phyloP scores from a whole-genome alignment of 1,284 basidiomycete species.

The Mycena sp. region DNA sequence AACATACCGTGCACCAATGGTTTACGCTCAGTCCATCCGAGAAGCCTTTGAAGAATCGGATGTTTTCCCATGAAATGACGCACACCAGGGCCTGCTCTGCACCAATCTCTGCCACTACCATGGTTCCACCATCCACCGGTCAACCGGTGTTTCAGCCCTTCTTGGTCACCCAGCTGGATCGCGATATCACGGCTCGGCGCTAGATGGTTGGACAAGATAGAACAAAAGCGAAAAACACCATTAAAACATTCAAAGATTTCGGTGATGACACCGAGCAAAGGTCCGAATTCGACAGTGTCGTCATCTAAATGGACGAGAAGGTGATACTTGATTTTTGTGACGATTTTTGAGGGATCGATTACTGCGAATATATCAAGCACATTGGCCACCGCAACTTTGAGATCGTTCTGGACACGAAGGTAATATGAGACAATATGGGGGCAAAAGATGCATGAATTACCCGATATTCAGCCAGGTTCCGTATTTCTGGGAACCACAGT shows the following conservation, averaged over 20 bases:
- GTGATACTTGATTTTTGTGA: conserved; percentile 34
- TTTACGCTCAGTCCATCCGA: conserved; percentile 13
- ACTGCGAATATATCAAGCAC: conserved; percentile 41
- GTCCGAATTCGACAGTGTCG: conserved; percentile 31
- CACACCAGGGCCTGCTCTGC: conserved; percentile 15
- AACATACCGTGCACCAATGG: background rate
- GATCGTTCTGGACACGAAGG: conserved; percentile 23
- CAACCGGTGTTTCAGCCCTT: conserved; percentile 29
- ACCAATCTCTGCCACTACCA: background rate
- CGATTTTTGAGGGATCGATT: conserved; percentile 29
- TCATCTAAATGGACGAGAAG: conserved; percentile 42
- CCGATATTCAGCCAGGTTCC: conserved; percentile 42
- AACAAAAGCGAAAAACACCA: conserved; percentile 34
- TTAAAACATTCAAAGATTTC: conserved; percentile 38
- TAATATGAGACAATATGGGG: background rate
- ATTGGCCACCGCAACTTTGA: conserved; percentile 41
- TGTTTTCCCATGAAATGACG: conserved; percentile 2
- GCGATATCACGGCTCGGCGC: conserved; percentile 40
- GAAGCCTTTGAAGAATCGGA: conserved; percentile 15
- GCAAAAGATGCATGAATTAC: conserved; percentile 34
- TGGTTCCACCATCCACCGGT: conserved; percentile 26
- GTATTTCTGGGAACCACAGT: too few relatives aligned
- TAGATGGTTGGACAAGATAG: conserved; percentile 36
- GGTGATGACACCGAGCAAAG: conserved; percentile 24
- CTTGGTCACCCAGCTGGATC: conserved; percentile 17